These are phyloP conservation scores for Sisymbrium irio DNA, from an alignment of 345 rosid species.

Conservation along the genomic window DNA sequence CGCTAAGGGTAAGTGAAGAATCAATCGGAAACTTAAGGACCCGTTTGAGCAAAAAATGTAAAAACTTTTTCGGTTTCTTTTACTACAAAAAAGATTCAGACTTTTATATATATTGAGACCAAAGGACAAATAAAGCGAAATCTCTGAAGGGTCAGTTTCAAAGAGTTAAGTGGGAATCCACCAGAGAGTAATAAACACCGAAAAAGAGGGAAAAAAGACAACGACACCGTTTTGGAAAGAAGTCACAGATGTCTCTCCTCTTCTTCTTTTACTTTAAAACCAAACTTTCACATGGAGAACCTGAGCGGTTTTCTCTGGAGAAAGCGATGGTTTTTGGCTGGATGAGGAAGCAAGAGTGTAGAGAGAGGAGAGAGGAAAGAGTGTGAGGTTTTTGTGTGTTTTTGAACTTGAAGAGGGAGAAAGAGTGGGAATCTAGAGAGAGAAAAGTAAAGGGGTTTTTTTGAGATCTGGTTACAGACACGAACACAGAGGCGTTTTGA, in stretches of 20 bases:
- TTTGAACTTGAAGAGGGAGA: background rate
- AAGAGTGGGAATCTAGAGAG: constrained; percentile 35
- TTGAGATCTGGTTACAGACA: constrained; percentile 43
- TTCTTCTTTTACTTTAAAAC: constrained; percentile 6
- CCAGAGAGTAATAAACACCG: constrained; percentile 17
- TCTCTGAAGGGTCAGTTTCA: constrained; percentile 8
- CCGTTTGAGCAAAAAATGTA: constrained; percentile 7
- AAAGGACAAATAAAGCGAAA: background rate
- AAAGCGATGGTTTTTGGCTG: constrained; percentile 40
- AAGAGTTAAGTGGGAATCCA: constrained; percentile 3
- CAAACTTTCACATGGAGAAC: constrained; percentile 59
- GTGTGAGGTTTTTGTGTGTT: background rate
- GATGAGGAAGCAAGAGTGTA: background rate
- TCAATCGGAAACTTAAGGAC: background rate
- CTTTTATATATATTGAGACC: background rate
- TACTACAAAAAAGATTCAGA: background rate
- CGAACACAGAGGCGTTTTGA: constrained; percentile 20
- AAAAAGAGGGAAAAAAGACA: constrained; percentile 25
- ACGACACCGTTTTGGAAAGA: constrained; percentile 40
- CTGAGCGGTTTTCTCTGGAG: constrained; percentile 41
- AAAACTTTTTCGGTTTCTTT: constrained; percentile 12
- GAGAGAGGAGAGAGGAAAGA: constrained; percentile 1
- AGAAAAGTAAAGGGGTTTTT: background rate
- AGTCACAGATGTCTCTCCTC: constrained; percentile 37
- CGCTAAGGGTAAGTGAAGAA: background rate